Evolutionary conservation across 2,329 filamentous ascomycete species (phyloP), one percentile per base, ranked within the genome.

Genomic region (Aspergillus sp.): DNA sequence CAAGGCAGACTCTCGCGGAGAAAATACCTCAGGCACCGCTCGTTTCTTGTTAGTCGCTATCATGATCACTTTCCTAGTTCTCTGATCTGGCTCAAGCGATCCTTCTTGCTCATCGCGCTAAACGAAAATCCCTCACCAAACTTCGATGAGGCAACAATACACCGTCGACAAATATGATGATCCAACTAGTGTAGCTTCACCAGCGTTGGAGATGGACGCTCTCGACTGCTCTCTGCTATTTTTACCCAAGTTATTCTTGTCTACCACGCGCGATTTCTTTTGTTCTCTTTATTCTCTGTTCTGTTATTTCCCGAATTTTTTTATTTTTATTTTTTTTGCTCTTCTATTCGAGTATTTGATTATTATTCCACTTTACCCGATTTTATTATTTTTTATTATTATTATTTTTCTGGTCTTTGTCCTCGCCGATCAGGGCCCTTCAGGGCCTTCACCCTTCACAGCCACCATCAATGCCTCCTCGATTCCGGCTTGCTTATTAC

Each of bases 381-480:
- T 40, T 43, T 52, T 6, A 49, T 46, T 41, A n/a, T 48, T 12
- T 41, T 23, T 9, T 7, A 40, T 45, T 27, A 46, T 45, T 27
- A 2, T 51, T 19, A 35, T 43, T 43, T 50, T 33, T 33, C 21
- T 55, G 39, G 48, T 56, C 56, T 50, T 56, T 56, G 52, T 49
- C 40, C 47, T 52, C 55, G 37, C 43, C 37, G 24, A 46, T 52
- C 43, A 31, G 41, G 24, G 33, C 27, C 27, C 27, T 31, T 9
- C 17, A 15, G 24, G 33, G 8, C 27, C 27, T 31, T 9, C 17
- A 15, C 19, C 33, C 7, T 19, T 24, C 39, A 52, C 55, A 57
- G 55, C 49, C 55, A 52, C 54, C 47, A 33, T 53, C 39, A 52
- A 31, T 48, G 35, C 52, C 55, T 50, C 52, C 27, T 46, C 39